These are phyloP conservation scores for Mucor sp. DNA, from an alignment of 371 early-diverging fungal genomes.

Conservation along the genomic window DNA sequence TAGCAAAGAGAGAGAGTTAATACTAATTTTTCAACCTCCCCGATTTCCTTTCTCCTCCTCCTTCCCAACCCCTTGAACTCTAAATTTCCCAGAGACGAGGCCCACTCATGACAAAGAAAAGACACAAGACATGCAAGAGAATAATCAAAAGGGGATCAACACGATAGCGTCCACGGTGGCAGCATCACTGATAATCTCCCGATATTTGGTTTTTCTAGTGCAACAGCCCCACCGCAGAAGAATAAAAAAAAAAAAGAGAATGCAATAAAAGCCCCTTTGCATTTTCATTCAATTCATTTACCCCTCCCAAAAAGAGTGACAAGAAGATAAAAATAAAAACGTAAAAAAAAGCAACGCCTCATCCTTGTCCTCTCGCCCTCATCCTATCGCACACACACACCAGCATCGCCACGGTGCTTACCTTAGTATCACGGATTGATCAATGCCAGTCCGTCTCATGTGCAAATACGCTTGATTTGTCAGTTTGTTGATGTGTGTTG, in stretches of 20 bases:
- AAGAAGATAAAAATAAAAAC: background rate
- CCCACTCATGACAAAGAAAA: background rate
- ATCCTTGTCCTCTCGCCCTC: too few relatives aligned
- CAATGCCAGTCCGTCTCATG: slow-evolving; percentile 86
- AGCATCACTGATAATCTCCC: background rate
- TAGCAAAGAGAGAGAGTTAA: background rate
- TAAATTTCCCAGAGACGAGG: background rate
- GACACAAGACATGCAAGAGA: background rate
- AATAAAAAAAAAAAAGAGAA: background rate
- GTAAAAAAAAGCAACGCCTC: background rate
- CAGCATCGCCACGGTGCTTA: slow-evolving; percentile 44
- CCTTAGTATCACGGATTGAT: slow-evolving; percentile 76
- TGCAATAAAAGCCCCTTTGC: slow-evolving; percentile 3
- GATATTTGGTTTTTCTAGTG: background rate
- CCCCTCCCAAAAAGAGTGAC: background rate
- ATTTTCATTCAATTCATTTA: slow-evolving; percentile 1
- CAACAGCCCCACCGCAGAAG: background rate
- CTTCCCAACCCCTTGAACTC: background rate
- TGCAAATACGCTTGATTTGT: slow-evolving; percentile 73
- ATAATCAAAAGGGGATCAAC: background rate
- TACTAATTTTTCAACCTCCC: background rate
- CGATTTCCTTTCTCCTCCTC: background rate
- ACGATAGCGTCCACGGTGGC: background rate
- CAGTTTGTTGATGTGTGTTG: slow-evolving; percentile 88
- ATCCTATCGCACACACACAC: background rate